These are phyloP conservation scores for Ophiosphaerella herpotricha DNA, from an alignment of 2,329 filamentous ascomycete genomes.

Conservation along the genomic window DNA sequence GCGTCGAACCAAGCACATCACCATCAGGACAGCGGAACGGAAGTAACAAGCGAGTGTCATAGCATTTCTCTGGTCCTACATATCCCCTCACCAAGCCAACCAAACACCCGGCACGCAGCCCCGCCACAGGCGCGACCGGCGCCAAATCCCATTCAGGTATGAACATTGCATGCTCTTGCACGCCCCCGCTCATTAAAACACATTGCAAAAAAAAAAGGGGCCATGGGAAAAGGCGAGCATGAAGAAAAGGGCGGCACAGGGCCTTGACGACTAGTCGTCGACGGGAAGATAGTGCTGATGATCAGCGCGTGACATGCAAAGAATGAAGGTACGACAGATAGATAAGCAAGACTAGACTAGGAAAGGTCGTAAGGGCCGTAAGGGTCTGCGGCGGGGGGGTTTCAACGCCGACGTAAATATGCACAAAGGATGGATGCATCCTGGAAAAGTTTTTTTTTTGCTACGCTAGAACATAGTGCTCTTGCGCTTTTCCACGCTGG, in stretches of 20 bases:
- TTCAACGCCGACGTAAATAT: constrained; percentile 38
- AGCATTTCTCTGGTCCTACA: constrained; percentile 45
- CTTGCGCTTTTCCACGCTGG: constrained; percentile 89
- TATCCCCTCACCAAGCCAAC: neutral
- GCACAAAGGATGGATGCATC: constrained; percentile 33
- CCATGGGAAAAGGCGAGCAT: too few species aligned
- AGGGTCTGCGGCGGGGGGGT: constrained; percentile 25
- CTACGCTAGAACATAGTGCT: constrained; percentile 62
- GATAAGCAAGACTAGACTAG: constrained; percentile 27
- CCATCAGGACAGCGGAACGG: too few species aligned
- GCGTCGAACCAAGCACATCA: too few species aligned
- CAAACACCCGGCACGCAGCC: too few species aligned
- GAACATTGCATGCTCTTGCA: too few species aligned
- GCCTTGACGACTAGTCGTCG: too few species aligned
- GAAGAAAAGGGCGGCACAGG: too few species aligned
- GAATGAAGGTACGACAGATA: constrained; percentile 11
- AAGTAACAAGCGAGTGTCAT: constrained; percentile 40
- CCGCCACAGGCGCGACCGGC: too few species aligned
- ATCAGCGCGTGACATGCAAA: constrained; percentile 26
- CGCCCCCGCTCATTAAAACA: constrained; percentile 41
- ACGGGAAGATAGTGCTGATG: constrained; percentile 23
- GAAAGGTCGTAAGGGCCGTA: constrained; percentile 46
- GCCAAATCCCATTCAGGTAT: too few species aligned
- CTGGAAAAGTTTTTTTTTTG: constrained; percentile 13
- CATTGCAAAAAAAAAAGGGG: constrained; percentile 15